Evolutionary conservation across 768 basidiomycete species (phyloP).

Genomic region (Tylopilus cervinicoccineus): DNA sequence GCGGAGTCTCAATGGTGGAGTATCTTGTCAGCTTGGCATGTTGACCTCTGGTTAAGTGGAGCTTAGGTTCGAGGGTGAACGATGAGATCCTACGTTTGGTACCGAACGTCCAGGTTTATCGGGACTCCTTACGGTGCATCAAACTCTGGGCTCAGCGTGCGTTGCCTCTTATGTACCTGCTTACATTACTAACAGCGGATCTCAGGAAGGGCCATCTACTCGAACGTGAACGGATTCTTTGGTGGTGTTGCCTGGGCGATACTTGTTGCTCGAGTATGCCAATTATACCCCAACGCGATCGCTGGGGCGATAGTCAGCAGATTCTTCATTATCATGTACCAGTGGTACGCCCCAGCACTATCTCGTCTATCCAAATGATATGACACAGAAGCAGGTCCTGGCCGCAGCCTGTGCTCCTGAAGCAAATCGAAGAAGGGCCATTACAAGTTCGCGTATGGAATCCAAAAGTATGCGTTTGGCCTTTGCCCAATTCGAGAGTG

Average conservation of each 20-base stretch:
- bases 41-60: conserved; percentile 10
- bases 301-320: conserved; percentile 95
- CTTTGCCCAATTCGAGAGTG: no score
- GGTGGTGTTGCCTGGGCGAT: conserved; percentile 99
- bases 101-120: conserved; percentile 90
- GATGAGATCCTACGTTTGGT: conserved; percentile 95
- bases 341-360: conserved; percentile 64
- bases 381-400: conserved; percentile 65
- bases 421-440: conserved; percentile 95
- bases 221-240: conserved; percentile 95
- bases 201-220: conserved; percentile 91
- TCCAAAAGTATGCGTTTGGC: conserved; percentile 60
- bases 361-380: background rate
- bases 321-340: conserved; percentile 98
- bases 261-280: conserved; percentile 98
- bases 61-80: conserved; percentile 85
- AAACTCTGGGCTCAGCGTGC: conserved; percentile 95
- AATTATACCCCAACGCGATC: conserved; percentile 91
- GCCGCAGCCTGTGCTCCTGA: conserved; percentile 97
- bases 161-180: conserved; percentile 27
- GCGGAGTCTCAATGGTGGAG: conserved; percentile 83
- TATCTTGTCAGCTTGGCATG: conserved; percentile 3
- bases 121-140: conserved; percentile 92
- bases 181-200: conserved; percentile 6
- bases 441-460: conserved; percentile 96